Evolutionary conservation across 768 basidiomycete genomes (phyloP), one percentile per base, ranked within the genome.

Genomic region (Plicaturopsis crispa): DNA sequence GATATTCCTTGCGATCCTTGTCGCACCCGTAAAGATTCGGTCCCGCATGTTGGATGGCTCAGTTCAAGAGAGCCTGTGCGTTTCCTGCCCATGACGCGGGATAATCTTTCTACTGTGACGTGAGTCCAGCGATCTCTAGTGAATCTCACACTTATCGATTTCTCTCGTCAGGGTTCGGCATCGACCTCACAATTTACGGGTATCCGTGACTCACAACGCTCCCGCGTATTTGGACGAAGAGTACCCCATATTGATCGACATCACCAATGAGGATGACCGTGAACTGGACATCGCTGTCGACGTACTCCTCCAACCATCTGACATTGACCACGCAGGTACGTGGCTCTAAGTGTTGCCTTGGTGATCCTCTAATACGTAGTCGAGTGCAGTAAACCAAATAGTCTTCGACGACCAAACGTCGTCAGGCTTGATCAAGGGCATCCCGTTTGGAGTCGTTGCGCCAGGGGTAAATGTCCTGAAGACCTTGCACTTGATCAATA

Each of bases 141-240:
- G 7, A 18, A 23, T 34, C 16, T 35, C 35, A 43, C 17, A 14
- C 22, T 38, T 28, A 33, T 22, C 10, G 19, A 33, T 16, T 43
- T 45, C 43, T 35, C 40, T 31, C 23, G 26, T 5, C 24, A 86
- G 82, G 16, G 71, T 86, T 30, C 75, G 71, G 35, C 70, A 80
- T 45, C 73, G 73, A 16, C 69, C 78, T 0, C 86, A 87, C 44
- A 56, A 58, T 0, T 49, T 94, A 3, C 48, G 58, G 4, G 60
- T 87, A 14, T 60, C 65, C 0, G 53, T 92, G 32, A 55, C 65
- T 1, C 81, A 90, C 41, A 60, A 71, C 0, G 56, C 70, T 2
- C 84, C 85, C 0, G 89, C 88, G 1, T 86, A 82, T 54, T 57
- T 94, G 24, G 80, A 85, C 44, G 93, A 96, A 55, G 69, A 73